Evolutionary conservation across 257 asterid species (phyloP).

Genomic region (Coffea canephora): DNA sequence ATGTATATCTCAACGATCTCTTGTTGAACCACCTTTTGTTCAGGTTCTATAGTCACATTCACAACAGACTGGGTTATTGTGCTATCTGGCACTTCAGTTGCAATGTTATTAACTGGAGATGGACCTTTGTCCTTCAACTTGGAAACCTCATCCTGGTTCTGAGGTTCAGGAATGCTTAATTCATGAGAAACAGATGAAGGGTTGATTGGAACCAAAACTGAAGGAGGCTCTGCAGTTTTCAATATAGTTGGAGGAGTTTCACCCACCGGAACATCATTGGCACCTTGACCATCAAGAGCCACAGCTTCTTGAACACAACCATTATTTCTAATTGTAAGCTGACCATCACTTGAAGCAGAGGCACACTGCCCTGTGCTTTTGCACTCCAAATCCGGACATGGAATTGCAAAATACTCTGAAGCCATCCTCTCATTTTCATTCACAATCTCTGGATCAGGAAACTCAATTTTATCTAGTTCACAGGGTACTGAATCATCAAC

Average conservation of each 20-base stretch:
- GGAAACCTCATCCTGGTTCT: constrained; percentile 6
- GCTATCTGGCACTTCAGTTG: neutral
- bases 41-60: constrained; percentile 47
- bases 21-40: constrained; percentile 49
- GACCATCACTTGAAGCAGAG: constrained; percentile 41
- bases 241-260: neutral
- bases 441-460: constrained; percentile 48
- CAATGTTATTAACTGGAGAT: neutral
- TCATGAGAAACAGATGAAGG: constrained; percentile 1
- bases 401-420: constrained; percentile 43
- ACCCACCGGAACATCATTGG: neutral
- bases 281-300: neutral
- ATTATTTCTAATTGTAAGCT: neutral
- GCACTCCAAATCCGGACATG: constrained; percentile 5
- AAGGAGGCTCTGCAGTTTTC: neutral
- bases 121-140: neutral
- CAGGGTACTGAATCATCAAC: constrained; percentile 14
- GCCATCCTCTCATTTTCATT: constrained; percentile 61
- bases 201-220: neutral
- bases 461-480: constrained; percentile 57
- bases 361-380: neutral
- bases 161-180: neutral
- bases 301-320: constrained; percentile 2
- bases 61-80: constrained; percentile 23
- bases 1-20: constrained; percentile 73